These are phyloP conservation scores for Trichoderma harzianum DNA, from an alignment of 2,329 filamentous ascomycete species.

Conservation along the genomic window DNA sequence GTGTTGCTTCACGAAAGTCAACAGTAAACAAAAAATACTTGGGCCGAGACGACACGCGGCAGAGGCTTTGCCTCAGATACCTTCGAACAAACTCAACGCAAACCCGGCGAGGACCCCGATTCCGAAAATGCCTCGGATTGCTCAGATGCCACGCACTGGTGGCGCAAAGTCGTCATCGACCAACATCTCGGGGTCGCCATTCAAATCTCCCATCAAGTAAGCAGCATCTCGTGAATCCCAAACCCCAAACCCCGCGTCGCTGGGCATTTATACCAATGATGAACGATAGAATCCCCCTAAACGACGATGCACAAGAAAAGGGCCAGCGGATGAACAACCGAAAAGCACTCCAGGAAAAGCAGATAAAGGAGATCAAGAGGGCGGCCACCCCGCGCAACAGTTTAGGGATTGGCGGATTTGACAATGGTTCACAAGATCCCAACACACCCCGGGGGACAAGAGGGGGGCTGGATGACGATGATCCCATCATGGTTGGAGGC, in stretches of 20 bases:
- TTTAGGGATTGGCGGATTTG: slow-evolving; percentile 56
- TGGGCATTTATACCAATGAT: neutral
- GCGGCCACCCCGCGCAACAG: slow-evolving; percentile 66
- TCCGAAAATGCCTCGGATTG: slow-evolving; percentile 53
- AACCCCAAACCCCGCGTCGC: neutral
- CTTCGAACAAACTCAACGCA: neutral
- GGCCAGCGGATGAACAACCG: slow-evolving; percentile 82
- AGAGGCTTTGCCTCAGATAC: slow-evolving; percentile 11
- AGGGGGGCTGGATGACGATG: slow-evolving; percentile 48
- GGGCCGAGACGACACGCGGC: neutral
- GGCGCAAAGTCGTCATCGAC: slow-evolving; percentile 46
- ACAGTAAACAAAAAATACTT: slow-evolving; percentile 13
- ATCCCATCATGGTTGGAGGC: slow-evolving; percentile 64
- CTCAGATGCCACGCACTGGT: slow-evolving; percentile 51
- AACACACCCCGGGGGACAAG: slow-evolving; percentile 46
- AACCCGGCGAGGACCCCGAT: neutral
- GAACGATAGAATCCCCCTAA: slow-evolving; percentile 75
- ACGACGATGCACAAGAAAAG: slow-evolving; percentile 92
- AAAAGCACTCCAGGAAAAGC: slow-evolving; percentile 82
- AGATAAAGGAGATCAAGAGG: slow-evolving; percentile 83
- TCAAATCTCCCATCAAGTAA: slow-evolving; percentile 57
- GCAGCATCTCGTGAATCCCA: slow-evolving; percentile 32
- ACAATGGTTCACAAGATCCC: slow-evolving; percentile 54
- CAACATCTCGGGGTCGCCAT: slow-evolving; percentile 46
- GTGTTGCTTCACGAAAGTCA: slow-evolving; percentile 4